Evolutionary conservation across 352 stramenopile species (phyloP).

Genomic region (Thalassiosira livingstoniorum): DNA sequence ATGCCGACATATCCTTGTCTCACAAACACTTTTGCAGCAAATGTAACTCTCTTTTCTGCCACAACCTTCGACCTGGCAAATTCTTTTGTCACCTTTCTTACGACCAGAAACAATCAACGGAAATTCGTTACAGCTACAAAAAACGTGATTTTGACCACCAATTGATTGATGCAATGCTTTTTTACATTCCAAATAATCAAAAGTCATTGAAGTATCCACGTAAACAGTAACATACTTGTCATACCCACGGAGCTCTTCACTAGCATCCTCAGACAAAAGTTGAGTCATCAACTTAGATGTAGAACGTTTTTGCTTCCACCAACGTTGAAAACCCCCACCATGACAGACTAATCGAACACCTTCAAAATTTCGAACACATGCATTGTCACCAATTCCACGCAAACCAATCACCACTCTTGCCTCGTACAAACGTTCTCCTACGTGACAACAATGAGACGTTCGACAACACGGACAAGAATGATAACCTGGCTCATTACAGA

Average conservation of each 20-base stretch:
- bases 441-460: not conserved
- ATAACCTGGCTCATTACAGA: not conserved
- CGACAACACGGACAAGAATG: not conserved
- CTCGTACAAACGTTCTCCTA: not conserved
- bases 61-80: not conserved
- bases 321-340: constrained; percentile 14
- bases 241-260: not conserved
- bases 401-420: not conserved
- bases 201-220: not conserved
- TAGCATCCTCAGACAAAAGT: not conserved
- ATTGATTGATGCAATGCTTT: constrained; percentile 15
- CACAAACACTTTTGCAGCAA: constrained; percentile 1
- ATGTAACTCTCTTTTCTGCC: not conserved
- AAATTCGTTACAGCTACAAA: constrained; percentile 19
- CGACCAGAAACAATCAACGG: constrained; percentile 15
- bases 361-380: not conserved
- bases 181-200: not conserved
- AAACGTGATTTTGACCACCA: constrained; percentile 24
- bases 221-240: not conserved
- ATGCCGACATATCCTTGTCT: not conserved
- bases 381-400: not conserved
- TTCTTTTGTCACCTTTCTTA: constrained; percentile 2
- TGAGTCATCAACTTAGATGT: not conserved
- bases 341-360: constrained; percentile 11
- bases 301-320: constrained; percentile 17